Conservation (phyloP, 331 rosid species). For the Spiraea crenata region DNA sequence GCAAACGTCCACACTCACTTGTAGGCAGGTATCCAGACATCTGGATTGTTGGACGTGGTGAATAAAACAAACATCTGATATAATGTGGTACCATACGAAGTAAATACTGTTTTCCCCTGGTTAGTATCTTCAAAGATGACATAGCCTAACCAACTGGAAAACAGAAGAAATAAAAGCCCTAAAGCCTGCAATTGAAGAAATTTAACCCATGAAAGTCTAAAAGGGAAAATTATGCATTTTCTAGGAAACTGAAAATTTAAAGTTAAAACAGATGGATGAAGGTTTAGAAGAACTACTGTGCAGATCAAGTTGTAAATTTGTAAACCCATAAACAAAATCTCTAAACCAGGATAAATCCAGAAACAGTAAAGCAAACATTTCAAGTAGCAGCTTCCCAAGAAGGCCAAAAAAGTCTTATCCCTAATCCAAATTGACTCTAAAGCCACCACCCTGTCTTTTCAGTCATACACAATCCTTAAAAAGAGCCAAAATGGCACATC, state of each 20-base stretch:
- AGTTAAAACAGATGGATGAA: neutral
- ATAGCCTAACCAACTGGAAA: conserved; percentile 92
- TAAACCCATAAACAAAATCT: neutral
- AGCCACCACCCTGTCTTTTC: neutral
- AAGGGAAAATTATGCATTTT: neutral
- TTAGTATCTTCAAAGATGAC: conserved; percentile 91
- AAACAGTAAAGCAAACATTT: neutral
- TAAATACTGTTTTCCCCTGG: conserved; percentile 75
- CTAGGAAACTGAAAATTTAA: neutral
- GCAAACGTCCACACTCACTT: conserved; percentile 58
- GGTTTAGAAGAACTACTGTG: neutral
- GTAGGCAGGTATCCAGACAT: conserved; percentile 99
- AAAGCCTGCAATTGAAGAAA: conserved; percentile 70
- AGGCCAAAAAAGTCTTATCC: neutral
- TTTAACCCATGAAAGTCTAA: conserved; percentile 8
- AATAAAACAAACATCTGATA: conserved; percentile 85
- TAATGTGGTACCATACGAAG: conserved; percentile 74
- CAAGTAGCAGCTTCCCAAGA: neutral
- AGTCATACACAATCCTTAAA: too few relatives aligned
- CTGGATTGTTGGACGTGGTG: conserved; percentile 93
- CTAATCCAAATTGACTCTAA: neutral
- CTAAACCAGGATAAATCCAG: neutral
- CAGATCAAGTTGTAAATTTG: too few relatives aligned
- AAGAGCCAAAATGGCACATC: too few relatives aligned
- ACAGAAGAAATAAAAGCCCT: conserved; percentile 80